Percentiles rank a stretch among this genome's conserved stretches.
phyloP scores from a whole-genome alignment of 768 basidiomycete genomes.

The Hysterangium stoloniferum region DNA sequence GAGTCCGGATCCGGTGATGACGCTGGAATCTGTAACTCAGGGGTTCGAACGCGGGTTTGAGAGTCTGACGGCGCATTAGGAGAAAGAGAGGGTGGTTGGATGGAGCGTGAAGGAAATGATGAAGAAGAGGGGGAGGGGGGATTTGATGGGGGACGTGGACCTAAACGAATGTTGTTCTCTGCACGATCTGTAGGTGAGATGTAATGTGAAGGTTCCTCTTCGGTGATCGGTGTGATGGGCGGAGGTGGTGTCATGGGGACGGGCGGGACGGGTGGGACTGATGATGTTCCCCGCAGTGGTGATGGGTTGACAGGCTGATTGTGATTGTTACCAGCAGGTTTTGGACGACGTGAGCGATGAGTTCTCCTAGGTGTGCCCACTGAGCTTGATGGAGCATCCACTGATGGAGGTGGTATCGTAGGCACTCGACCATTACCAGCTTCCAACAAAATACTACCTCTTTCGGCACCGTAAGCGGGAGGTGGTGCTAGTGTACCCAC shows the following conservation, averaged over 20 bases:
- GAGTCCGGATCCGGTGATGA: constrained; percentile 48
- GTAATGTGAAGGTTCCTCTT: constrained; percentile 54
- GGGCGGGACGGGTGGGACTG: constrained; percentile 34
- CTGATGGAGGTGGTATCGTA: constrained; percentile 34
- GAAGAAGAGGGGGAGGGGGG: constrained; percentile 45
- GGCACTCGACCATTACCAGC: constrained; percentile 59
- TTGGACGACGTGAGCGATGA: constrained; percentile 53
- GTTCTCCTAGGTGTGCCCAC: constrained; percentile 40
- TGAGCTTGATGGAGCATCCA: constrained; percentile 36
- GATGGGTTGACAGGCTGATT: constrained; percentile 46
- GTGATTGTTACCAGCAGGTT: constrained; percentile 24
- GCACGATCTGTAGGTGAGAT: constrained; percentile 51
- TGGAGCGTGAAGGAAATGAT: constrained; percentile 69
- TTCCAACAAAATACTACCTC: constrained; percentile 91
- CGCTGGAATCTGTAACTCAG: background rate
- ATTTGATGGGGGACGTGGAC: constrained; percentile 21
- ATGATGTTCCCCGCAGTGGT: constrained; percentile 53
- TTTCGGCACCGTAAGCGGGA: constrained; percentile 94
- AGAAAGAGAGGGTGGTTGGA: constrained; percentile 14
- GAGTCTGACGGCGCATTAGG: background rate
- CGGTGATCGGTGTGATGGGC: constrained; percentile 74
- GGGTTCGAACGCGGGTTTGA: background rate
- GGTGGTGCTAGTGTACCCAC: constrained; percentile 96
- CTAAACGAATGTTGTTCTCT: constrained; percentile 23
- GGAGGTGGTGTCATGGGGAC: constrained; percentile 46